A percentile compares a stretch with the other conserved stretches of the same genome.
Evolutionary conservation across 1,284 basidiomycete species (phyloP).

Genomic region (Rhodotorula glutinis): DNA sequence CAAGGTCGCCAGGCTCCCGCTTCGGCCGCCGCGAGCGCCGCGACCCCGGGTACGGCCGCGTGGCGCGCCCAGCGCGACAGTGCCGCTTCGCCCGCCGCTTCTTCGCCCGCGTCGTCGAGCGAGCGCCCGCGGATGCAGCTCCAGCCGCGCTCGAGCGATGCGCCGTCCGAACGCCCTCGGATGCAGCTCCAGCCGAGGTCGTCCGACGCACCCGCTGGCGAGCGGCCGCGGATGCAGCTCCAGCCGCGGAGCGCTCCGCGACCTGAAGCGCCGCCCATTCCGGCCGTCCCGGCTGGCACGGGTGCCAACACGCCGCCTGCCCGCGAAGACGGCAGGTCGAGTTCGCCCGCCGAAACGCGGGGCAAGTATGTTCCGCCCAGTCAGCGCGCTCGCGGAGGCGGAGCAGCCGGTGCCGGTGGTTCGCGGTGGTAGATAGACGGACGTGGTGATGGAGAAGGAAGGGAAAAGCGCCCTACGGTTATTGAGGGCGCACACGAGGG

Average conservation of each 20-base stretch:
- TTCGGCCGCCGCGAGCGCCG: constrained; percentile 3
- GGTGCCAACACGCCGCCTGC: not conserved
- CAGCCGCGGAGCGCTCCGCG: constrained; percentile 14
- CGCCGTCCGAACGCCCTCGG: constrained; percentile 32
- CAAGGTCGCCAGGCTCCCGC: not conserved
- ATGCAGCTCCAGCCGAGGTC: constrained; percentile 29
- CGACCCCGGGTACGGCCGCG: constrained; percentile 26
- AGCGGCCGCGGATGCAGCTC: not conserved
- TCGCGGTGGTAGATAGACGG: not conserved
- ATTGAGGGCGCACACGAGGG: no score
- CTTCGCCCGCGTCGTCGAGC: constrained; percentile 2
- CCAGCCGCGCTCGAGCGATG: constrained; percentile 21
- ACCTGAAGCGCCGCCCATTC: constrained; percentile 7
- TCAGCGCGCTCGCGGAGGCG: not conserved
- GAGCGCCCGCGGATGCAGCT: constrained; percentile 36
- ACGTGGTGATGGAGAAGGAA: not conserved
- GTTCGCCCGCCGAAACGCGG: constrained; percentile 7
- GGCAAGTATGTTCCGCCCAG: constrained; percentile 16
- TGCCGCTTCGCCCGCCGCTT: constrained; percentile 7
- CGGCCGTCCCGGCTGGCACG: constrained; percentile 3
- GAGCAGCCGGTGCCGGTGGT: constrained; percentile 1
- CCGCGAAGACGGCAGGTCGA: constrained; percentile 8
- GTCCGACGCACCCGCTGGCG: constrained; percentile 9
- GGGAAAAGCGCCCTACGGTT: not conserved
- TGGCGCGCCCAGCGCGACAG: constrained; percentile 32